Evolutionary conservation across 176 grass and related monocot species (phyloP).

Genomic region (Oryza officinalis): DNA sequence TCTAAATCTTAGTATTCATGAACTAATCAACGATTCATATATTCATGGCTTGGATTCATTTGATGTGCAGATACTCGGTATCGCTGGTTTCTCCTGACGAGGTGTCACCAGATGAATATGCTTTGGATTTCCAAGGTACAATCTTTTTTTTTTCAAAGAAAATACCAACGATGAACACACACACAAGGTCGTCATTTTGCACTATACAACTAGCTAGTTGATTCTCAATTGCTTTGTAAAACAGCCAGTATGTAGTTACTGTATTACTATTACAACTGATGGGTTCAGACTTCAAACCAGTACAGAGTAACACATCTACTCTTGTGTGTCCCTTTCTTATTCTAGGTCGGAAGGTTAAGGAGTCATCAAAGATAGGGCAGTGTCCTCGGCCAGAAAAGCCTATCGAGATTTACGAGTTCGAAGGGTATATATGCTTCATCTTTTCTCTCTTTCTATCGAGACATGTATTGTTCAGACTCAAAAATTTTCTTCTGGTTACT

Average conservation of each 20-base stretch:
- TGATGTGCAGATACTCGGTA: conserved; percentile 61
- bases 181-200: not conserved
- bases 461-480: not conserved
- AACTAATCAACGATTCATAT: not conserved
- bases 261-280: not conserved
- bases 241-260: not conserved
- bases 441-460: not conserved
- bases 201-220: not conserved
- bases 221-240: not conserved
- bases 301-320: not conserved
- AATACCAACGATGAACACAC: not conserved
- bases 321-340: not conserved
- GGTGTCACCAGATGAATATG: conserved; percentile 68
- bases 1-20: too few relatives aligned
- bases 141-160: not conserved
- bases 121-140: conserved; percentile 70
- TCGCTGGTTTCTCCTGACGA: conserved; percentile 62
- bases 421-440: conserved; percentile 49
- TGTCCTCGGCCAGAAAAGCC: conserved; percentile 77
- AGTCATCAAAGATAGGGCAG: conserved; percentile 71
- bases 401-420: conserved; percentile 96
- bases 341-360: conserved; percentile 80
- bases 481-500: conserved; percentile 7
- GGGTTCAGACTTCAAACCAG: not conserved
- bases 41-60: not conserved